Percentiles rank a stretch among this genome's conserved stretches.
phyloP scores from a whole-genome alignment of 108 stramenopile genomes.

The Hondaea fermentalgiana region DNA sequence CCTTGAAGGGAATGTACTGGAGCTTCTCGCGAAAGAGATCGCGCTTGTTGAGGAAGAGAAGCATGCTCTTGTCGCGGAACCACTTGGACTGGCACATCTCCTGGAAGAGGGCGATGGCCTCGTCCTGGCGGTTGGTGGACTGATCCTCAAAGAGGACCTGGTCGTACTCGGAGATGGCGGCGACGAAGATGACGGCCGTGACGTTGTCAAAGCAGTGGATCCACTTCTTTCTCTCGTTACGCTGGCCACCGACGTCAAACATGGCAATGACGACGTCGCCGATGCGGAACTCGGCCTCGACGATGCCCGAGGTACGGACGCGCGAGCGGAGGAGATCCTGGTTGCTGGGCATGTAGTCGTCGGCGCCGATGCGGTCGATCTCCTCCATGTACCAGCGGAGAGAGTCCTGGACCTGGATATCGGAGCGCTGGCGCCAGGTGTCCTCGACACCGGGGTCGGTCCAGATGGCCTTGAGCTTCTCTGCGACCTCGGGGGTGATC shows the following conservation, averaged over 20 bases:
- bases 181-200: constrained; percentile 94
- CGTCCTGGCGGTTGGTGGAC: constrained; percentile 87
- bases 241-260: constrained; percentile 50
- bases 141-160: constrained; percentile 90
- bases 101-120: constrained; percentile 86
- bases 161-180: constrained; percentile 87
- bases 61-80: constrained; percentile 61
- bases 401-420: constrained; percentile 10
- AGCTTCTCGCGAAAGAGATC: constrained; percentile 61
- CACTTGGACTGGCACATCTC: constrained; percentile 58
- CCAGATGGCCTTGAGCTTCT: constrained; percentile 39
- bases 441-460: constrained; percentile 31
- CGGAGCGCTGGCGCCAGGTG: constrained; percentile 12
- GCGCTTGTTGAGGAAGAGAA: constrained; percentile 62
- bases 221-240: constrained; percentile 49
- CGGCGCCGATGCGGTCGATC: constrained; percentile 56
- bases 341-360: constrained; percentile 67
- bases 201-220: constrained; percentile 65
- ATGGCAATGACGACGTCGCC: constrained; percentile 24
- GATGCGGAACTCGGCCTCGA: constrained; percentile 28
- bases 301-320: constrained; percentile 90
- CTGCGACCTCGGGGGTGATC: constrained; percentile 18
- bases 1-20: not conserved
- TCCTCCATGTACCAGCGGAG: not conserved
- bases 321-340: constrained; percentile 89